phyloP scores from a whole-genome alignment of 768 basidiomycete genomes.

The Gloeophyllum trabeum region DNA sequence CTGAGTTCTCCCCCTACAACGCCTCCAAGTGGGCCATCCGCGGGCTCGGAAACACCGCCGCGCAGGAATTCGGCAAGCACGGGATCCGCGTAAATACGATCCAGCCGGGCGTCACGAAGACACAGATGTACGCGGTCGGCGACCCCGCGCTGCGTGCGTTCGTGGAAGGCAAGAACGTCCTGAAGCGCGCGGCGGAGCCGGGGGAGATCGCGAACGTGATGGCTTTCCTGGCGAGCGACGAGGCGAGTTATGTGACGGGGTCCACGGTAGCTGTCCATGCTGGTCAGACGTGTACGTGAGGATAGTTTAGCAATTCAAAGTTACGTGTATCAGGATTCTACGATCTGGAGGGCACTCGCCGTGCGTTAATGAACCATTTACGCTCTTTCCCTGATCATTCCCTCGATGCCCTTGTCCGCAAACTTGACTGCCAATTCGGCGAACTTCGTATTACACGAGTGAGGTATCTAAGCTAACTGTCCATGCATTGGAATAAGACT shows the following conservation, averaged over 20 bases:
- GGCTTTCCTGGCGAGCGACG: background rate
- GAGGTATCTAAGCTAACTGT: too few relatives aligned
- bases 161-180: background rate
- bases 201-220: background rate
- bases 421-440: too few relatives aligned
- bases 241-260: background rate
- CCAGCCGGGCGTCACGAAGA: background rate
- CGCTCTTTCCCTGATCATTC: too few relatives aligned
- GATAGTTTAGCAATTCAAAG: too few relatives aligned
- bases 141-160: background rate
- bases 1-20: background rate
- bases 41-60: background rate
- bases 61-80: background rate
- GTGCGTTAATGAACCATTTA: too few relatives aligned
- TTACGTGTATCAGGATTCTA: too few relatives aligned
- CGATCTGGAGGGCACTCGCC: too few relatives aligned
- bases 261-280: background rate
- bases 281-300: too few relatives aligned
- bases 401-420: too few relatives aligned
- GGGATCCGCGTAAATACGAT: background rate
- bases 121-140: background rate
- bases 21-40: background rate
- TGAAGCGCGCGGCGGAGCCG: background rate
- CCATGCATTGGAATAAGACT: too few relatives aligned
- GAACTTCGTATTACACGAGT: too few relatives aligned